A percentile compares a stretch with the other conserved stretches of the same genome.
phyloP scores from a whole-genome alignment of 768 basidiomycete species.

The Crucibulum laeve region DNA sequence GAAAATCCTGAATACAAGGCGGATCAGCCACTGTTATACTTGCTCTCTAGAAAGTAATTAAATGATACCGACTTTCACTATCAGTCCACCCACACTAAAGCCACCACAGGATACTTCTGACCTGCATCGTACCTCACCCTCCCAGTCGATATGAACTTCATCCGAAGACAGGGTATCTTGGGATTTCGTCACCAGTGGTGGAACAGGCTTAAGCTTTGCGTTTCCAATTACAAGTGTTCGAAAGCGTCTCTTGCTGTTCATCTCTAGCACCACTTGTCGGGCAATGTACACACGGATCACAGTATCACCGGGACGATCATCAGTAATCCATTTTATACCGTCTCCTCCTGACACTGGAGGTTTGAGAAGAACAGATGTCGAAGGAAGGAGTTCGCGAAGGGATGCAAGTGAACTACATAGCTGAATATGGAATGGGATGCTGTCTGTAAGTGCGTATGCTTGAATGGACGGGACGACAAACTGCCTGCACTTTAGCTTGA shows the following conservation, averaged over 20 bases:
- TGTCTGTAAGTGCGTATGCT: constrained; percentile 41
- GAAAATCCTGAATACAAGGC: constrained; percentile 40
- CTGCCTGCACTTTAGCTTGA: constrained; percentile 4
- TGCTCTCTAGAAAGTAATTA: constrained; percentile 5
- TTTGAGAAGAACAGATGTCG: constrained; percentile 16
- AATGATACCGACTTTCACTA: constrained; percentile 40
- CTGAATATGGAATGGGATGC: constrained; percentile 58
- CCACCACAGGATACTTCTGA: constrained; percentile 35
- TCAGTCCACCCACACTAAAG: constrained; percentile 39
- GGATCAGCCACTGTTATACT: not conserved
- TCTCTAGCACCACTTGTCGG: constrained; percentile 39
- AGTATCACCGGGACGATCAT: constrained; percentile 3
- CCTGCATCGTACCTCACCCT: constrained; percentile 42
- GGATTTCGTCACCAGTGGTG: constrained; percentile 14
- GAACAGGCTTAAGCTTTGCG: constrained; percentile 35
- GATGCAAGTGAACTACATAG: constrained; percentile 40
- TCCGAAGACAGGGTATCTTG: constrained; percentile 12
- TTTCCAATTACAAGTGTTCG: constrained; percentile 37
- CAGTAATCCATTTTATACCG: not conserved
- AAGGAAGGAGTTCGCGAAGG: constrained; percentile 36
- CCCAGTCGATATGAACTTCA: constrained; percentile 46
- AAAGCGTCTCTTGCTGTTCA: constrained; percentile 32
- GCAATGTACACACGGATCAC: constrained; percentile 42
- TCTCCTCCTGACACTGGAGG: constrained; percentile 3
- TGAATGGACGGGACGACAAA: constrained; percentile 42